A percentile compares a stretch with the other conserved stretches of the same genome.
phyloP scores from a whole-genome alignment of 2,329 filamentous ascomycete species.

The Arthrinium puccinioides region DNA sequence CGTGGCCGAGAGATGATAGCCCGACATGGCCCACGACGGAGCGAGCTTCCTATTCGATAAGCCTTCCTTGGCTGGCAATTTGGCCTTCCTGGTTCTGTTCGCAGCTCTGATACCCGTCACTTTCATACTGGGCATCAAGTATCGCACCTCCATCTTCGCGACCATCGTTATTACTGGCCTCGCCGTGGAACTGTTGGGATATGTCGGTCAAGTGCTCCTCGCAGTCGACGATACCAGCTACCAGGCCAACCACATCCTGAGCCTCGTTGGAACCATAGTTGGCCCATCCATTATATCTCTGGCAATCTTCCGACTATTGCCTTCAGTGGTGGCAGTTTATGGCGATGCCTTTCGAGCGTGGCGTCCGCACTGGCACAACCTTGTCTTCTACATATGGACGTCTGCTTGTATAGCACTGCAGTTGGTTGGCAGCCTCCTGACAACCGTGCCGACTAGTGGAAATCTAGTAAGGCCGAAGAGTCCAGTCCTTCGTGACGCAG shows the following conservation, averaged over 20 bases:
- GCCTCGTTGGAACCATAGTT: slow-evolving; percentile 37
- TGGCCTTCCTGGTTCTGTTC: slow-evolving; percentile 31
- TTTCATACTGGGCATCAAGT: slow-evolving; percentile 30
- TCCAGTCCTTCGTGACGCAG: too few species aligned
- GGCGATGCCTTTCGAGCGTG: slow-evolving; percentile 33
- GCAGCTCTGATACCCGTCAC: slow-evolving; percentile 29
- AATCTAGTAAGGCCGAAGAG: slow-evolving; percentile 25
- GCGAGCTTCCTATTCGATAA: slow-evolving; percentile 20
- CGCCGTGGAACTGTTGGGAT: slow-evolving; percentile 36
- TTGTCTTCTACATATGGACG: slow-evolving; percentile 14
- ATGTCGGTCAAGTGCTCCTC: slow-evolving; percentile 37
- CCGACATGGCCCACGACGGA: too few species aligned
- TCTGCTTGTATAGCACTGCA: slow-evolving; percentile 22
- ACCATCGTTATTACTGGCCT: slow-evolving; percentile 31
- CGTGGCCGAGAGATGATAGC: slow-evolving; percentile 3
- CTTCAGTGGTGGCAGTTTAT: slow-evolving; percentile 39
- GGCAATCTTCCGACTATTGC: slow-evolving; percentile 36
- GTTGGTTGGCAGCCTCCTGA: slow-evolving; percentile 32
- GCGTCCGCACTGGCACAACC: slow-evolving; percentile 23
- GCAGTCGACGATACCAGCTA: slow-evolving; percentile 20
- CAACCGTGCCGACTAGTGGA: slow-evolving; percentile 24
- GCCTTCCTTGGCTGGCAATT: slow-evolving; percentile 31
- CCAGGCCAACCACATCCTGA: slow-evolving; percentile 32
- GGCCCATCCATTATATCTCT: slow-evolving; percentile 38
- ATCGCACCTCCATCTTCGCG: slow-evolving; percentile 32